Base-by-base conservation (phyloP, 257 asterid genomes). In the Hygrophila difformis region DNA sequence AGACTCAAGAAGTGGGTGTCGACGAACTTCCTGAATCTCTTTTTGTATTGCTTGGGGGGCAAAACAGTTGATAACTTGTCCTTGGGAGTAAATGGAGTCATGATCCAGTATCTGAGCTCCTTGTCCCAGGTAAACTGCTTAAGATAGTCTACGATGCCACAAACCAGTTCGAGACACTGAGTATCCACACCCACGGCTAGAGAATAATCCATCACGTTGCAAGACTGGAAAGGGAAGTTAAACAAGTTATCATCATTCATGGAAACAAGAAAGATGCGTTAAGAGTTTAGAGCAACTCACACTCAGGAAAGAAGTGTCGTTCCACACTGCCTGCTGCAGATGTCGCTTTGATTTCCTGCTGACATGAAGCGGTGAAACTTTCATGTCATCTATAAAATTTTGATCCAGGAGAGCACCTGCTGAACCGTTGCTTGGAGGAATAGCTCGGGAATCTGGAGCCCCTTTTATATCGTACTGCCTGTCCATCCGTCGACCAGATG, bases 121-220 rank as follows among this genome's bases (percentile, higher is more conserved):
- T 88, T 88, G 75, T 84, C 97, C 97, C 97, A 88, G 1, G 97
- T 88, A 59, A 84, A 88, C 66, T 88, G 97, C 71, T 95, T 73
- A 20, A 88, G 87, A 62, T 84, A 88, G 75, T 88, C 97, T 20
- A 88, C 81, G 73, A 88, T 88, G 14, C 97, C 95, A 26, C 97
- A 79, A 3, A 74, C 94, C 63, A 88, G 84, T 69, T 81, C 85
- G 3, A 65, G 82, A 26, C 70, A 67, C 57, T 77, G 70, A 36
- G 68, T 61, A 55, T 88, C 96, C 23, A 88, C 94, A 47, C 97
- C 97, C 71, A 84, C 94, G 1, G 84, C 93, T 46, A 88, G 73
- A 56, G 97, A 88, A 60, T 88, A 88, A 60, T 88, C 97, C 97
- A 88, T 88, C 66, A 88, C 97, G 29, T 88, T 69, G 62, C 81